phyloP scores from a whole-genome alignment of 192 early-diverging fungal genomes.

The Podila epicladia region DNA sequence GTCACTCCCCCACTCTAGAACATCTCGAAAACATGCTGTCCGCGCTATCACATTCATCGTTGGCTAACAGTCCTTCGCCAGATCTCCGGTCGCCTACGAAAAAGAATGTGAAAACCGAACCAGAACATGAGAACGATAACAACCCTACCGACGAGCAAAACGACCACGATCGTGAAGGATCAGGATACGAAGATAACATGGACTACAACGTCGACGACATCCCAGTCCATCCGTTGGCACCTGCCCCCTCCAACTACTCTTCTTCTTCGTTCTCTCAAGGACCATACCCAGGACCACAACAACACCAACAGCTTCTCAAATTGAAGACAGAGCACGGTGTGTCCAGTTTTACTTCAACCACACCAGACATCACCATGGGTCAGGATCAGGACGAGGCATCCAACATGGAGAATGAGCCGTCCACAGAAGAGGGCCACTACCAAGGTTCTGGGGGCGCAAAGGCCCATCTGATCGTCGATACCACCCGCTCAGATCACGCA shows the following conservation, averaged over 20 bases:
- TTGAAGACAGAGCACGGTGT: slow-evolving; percentile 24
- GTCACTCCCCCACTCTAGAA: background rate
- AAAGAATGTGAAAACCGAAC: background rate
- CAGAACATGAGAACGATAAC: background rate
- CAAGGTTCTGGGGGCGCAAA: background rate
- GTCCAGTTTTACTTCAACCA: background rate
- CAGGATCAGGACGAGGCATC: slow-evolving; percentile 3
- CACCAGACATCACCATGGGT: slow-evolving; percentile 32
- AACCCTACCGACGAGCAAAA: background rate
- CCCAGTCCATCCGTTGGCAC: slow-evolving; percentile 20
- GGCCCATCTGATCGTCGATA: slow-evolving; percentile 21
- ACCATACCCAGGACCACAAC: slow-evolving; percentile 16
- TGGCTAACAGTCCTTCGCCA: slow-evolving; percentile 17
- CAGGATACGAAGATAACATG: slow-evolving; percentile 2
- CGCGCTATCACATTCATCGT: slow-evolving; percentile 21
- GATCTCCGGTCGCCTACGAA: background rate
- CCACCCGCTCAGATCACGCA: slow-evolving; percentile 9
- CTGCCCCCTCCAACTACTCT: slow-evolving; percentile 4
- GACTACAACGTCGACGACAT: slow-evolving; percentile 10
- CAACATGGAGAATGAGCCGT: background rate
- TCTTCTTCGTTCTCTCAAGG: background rate
- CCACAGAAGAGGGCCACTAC: background rate
- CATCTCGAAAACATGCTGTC: slow-evolving; percentile 14
- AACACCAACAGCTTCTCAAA: slow-evolving; percentile 40
- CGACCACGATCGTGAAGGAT: background rate